Evolutionary conservation across 108 stramenopile species (phyloP).

Genomic region (Cyclotella choctawhatcheeana): DNA sequence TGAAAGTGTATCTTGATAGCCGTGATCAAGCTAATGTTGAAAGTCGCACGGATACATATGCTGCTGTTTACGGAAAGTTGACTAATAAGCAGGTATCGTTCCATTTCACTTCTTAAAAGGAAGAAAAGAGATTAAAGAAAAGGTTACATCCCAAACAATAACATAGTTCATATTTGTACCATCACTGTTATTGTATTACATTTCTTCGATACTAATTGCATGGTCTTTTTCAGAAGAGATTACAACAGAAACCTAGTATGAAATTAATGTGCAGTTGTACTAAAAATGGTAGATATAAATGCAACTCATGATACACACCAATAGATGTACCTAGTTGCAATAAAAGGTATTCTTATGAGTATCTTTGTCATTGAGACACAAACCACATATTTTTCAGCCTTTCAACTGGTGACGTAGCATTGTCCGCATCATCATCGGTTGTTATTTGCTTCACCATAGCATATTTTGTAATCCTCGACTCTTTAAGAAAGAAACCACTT

Average conservation of each 20-base stretch:
- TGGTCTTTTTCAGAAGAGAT: too few species aligned
- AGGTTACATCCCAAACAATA: background rate
- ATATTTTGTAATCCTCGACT: constrained; percentile 67
- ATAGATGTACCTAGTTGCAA: too few species aligned
- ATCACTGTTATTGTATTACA: too few species aligned
- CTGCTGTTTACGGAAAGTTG: constrained; percentile 97
- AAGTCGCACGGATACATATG: constrained; percentile 95
- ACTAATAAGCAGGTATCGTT: constrained; percentile 99
- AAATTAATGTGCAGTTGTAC: too few species aligned
- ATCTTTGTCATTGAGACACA: background rate
- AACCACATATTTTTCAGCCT: constrained; percentile 18
- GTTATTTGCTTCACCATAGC: constrained; percentile 65
- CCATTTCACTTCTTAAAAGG: constrained; percentile 59
- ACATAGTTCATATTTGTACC: constrained; percentile 10
- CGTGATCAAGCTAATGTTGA: constrained; percentile 98
- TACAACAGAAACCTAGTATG: too few species aligned
- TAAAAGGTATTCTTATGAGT: too few species aligned
- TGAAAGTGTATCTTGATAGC: constrained; percentile 96
- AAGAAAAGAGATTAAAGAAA: background rate
- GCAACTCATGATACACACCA: too few species aligned
- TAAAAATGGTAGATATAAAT: too few species aligned
- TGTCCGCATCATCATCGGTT: background rate
- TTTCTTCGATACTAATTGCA: too few species aligned
- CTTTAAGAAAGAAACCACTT: constrained; percentile 62
- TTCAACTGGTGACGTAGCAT: background rate